Base-by-base conservation (phyloP, 2,329 filamentous ascomycete species). In the Fusarium buharicum region DNA sequence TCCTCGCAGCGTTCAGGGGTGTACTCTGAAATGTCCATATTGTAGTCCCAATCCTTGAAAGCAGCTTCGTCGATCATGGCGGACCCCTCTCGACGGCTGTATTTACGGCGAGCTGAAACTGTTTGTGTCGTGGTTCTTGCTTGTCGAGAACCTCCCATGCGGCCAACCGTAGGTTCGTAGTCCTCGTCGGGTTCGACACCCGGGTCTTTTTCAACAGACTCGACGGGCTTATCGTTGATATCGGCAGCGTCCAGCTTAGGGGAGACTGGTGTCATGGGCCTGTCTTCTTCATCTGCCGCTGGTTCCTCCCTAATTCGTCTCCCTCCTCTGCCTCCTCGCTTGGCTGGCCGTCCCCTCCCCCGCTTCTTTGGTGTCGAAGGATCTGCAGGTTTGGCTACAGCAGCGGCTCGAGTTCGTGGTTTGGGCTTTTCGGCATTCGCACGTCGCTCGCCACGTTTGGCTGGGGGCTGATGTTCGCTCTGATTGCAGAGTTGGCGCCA, bases 401-500 rank as follows among this genome's bases (percentile, higher is more conserved):
- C 66, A 17, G 77, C 66, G 28, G 62, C 39, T 52, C 79, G 76
- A 13, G 78, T 60, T 56, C 80, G 75, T 7, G 78, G 72, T 60
- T 81, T 84, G 3, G 81, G 77, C 66, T 78, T 84, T 10, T 86
- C 81, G 48, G 82, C 80, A 64, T 87, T 85, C 24, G 86, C 86
- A 59, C 91, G 86, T 64, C 90, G 83, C 77, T 95, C 91, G 50
- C 96, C 95, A 74, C 95, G 88, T 71, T 89, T 89, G 6, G 95
- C 95, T 1, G 95, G 95, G 10, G 95, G 95, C 71, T 98, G 95
- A 74, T 99, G 93, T 70, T 97, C 93, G 73, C 92, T 93, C 77
- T 97, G 93, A 63, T 97, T 91, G 74, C 93, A 97, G 34, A 98
- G 83, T 51, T 91, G 86, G 67, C 93, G 92, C 95, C 95, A 99